Percentiles rank a stretch among this genome's conserved stretches.
Evolutionary conservation across 73 alveolate genomes (phyloP).

Genomic region (Paraurostyla sp.): DNA sequence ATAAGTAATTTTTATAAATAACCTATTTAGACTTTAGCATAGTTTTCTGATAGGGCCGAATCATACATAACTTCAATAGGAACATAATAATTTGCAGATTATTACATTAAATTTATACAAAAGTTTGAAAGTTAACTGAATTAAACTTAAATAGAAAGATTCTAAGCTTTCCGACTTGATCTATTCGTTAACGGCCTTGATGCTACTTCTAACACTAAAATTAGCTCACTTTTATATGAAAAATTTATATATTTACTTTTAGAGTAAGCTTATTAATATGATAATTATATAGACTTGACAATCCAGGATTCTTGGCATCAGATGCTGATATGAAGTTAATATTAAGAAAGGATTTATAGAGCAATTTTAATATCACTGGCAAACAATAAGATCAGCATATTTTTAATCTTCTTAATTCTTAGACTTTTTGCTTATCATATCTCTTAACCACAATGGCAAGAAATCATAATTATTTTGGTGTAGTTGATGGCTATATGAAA

Average conservation of each 20-base stretch:
- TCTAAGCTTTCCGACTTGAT: neutral
- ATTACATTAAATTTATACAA: too few species aligned
- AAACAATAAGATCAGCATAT: neutral
- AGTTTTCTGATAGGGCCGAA: too few species aligned
- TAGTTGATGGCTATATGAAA: slow-evolving; percentile 39
- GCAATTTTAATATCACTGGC: neutral
- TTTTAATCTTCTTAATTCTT: neutral
- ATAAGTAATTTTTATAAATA: too few species aligned
- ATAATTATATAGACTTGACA: neutral
- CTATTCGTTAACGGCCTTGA: neutral
- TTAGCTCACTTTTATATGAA: neutral
- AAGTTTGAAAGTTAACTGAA: neutral
- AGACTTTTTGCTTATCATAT: neutral
- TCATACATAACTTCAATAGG: too few species aligned
- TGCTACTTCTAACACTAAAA: neutral
- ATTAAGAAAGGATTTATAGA: neutral
- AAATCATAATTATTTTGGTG: slow-evolving; percentile 37
- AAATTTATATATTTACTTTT: neutral
- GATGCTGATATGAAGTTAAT: neutral
- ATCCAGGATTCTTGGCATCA: neutral
- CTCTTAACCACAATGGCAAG: slow-evolving; percentile 19
- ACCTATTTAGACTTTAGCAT: too few species aligned
- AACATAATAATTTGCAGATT: too few species aligned
- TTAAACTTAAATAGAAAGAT: neutral
- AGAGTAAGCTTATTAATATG: neutral